A percentile compares a stretch with the other conserved stretches of the same genome.
These are phyloP conservation scores for Creolimax fragrantissima DNA, from an alignment of 78 protist species.

Conservation along the genomic window DNA sequence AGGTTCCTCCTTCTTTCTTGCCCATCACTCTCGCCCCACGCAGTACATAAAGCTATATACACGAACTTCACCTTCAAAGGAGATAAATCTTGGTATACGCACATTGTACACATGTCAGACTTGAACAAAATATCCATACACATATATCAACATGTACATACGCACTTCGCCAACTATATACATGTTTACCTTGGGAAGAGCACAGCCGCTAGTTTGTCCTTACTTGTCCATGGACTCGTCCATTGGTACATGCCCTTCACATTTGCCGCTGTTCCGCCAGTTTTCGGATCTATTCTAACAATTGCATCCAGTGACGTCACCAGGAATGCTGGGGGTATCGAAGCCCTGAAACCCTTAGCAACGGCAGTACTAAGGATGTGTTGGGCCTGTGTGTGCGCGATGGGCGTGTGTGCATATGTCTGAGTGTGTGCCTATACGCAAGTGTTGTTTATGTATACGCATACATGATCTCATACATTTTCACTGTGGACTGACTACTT, in stretches of 20 bases:
- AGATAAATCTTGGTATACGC: not conserved
- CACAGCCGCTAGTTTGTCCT: not conserved
- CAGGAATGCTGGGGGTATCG: not conserved
- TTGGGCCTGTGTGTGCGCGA: not conserved
- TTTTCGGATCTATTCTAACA: not conserved
- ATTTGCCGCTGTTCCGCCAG: not conserved
- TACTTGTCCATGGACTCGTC: not conserved
- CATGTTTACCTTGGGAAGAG: not conserved
- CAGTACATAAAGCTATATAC: too few relatives aligned
- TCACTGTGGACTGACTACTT: not conserved
- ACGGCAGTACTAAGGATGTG: not conserved
- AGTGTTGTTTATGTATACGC: not conserved
- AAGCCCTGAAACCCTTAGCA: not conserved
- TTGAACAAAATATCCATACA: not conserved
- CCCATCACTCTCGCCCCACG: too few relatives aligned
- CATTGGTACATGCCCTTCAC: not conserved
- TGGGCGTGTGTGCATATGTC: not conserved
- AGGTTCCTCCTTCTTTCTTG: too few relatives aligned
- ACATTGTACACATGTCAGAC: too few relatives aligned
- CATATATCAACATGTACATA: not conserved
- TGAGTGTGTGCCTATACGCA: not conserved
- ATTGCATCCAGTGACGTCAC: not conserved
- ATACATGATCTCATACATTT: not conserved
- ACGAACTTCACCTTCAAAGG: too few relatives aligned
- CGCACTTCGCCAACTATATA: not conserved